Conservation (phyloP, 306 rosid species). For the Fragaria iinumae region DNA sequence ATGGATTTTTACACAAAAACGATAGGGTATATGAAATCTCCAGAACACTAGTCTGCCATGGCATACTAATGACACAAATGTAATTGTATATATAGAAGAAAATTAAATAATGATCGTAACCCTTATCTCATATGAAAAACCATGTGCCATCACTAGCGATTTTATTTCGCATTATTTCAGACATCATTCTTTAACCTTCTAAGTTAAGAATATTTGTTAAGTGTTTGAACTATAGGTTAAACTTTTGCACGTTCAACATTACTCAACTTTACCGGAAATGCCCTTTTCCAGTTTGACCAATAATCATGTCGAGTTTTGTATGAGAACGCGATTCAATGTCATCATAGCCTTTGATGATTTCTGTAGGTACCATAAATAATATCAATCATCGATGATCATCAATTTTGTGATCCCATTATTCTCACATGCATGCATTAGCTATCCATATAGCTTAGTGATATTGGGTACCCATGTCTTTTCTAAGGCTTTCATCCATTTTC, state of each 20-base stretch:
- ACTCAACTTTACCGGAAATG: neutral
- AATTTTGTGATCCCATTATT: neutral
- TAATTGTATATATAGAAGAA: too few relatives aligned
- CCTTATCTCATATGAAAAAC: neutral
- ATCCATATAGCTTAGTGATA: too few relatives aligned
- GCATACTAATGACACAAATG: too few relatives aligned
- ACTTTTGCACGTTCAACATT: neutral
- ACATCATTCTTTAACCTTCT: neutral
- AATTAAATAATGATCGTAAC: too few relatives aligned
- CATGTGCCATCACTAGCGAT: neutral
- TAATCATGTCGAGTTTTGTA: neutral
- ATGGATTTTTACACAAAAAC: too few relatives aligned
- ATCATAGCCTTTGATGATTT: neutral
- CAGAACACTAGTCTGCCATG: too few relatives aligned
- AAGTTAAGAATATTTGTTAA: too few relatives aligned
- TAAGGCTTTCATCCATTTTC: neutral
- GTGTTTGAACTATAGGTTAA: neutral
- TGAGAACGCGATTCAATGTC: neutral
- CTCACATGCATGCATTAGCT: neutral
- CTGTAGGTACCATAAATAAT: neutral
- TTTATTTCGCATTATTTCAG: neutral
- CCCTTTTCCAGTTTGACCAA: neutral
- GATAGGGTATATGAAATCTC: too few relatives aligned
- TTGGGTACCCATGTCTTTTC: neutral
- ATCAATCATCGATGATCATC: neutral